These are phyloP conservation scores for Saccharomyces jurei DNA, from an alignment of 805 yeast species.

Conservation along the genomic window DNA sequence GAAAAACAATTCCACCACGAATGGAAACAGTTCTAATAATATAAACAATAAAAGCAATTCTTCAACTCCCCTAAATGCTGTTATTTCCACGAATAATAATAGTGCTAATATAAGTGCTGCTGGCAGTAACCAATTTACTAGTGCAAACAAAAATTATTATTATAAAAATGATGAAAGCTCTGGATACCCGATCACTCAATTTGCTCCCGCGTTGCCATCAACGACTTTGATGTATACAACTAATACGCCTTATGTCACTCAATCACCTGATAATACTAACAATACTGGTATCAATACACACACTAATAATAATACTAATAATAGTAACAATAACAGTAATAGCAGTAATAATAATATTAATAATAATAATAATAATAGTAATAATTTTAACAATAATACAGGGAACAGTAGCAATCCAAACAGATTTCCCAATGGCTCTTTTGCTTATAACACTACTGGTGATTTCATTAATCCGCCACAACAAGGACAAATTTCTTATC, in stretches of 20 bases:
- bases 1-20: constrained; percentile 6
- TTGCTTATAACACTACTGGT: background rate
- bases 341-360: constrained; percentile 3
- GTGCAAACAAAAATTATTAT: constrained; percentile 40
- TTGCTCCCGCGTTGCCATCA: background rate
- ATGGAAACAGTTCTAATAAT: constrained; percentile 6
- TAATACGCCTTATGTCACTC: background rate
- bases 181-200: background rate
- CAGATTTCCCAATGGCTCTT: background rate
- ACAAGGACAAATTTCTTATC: background rate
- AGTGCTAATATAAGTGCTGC: constrained; percentile 13
- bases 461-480: background rate
- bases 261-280: constrained; percentile 5
- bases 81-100: constrained; percentile 4
- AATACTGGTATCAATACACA: constrained; percentile 6
- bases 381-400: background rate
- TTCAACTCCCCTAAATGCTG: constrained; percentile 1
- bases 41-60: constrained; percentile 13
- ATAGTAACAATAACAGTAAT: constrained; percentile 1
- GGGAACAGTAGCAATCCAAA: background rate
- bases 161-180: constrained; percentile 16
- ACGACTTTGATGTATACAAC: background rate
- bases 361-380: constrained; percentile 2
- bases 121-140: constrained; percentile 10
- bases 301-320: background rate